These are phyloP conservation scores for Saccharomyces mikatae DNA, from an alignment of 805 yeast species.

Conservation along the genomic window DNA sequence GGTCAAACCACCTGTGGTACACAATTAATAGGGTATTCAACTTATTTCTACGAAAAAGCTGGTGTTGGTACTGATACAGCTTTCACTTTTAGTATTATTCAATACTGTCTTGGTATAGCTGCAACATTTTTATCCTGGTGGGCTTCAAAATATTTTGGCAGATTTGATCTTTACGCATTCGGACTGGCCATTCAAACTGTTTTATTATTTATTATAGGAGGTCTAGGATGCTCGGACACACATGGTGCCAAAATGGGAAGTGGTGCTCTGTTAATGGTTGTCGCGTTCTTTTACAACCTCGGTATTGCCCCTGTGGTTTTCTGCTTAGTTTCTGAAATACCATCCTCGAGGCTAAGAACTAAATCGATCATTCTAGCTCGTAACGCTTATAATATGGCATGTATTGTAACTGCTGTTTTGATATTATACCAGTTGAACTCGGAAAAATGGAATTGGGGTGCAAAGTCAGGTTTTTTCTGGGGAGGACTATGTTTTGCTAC, in stretches of 20 bases:
- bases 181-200: conserved; percentile 23
- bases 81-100: conserved; percentile 41
- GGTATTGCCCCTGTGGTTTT: conserved; percentile 39
- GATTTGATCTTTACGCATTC: conserved; percentile 9
- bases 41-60: conserved; percentile 36
- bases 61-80: conserved; percentile 35
- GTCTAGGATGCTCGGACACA: conserved; percentile 28
- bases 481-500: conserved; percentile 30
- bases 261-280: conserved; percentile 41
- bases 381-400: conserved; percentile 28
- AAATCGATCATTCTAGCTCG: conserved; percentile 38
- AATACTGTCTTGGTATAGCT: conserved; percentile 37
- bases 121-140: conserved; percentile 31
- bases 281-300: conserved; percentile 39
- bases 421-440: conserved; percentile 47
- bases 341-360: conserved; percentile 36
- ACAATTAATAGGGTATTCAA: conserved; percentile 41
- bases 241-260: conserved; percentile 35
- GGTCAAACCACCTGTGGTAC: conserved; percentile 41
- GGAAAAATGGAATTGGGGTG: conserved; percentile 38
- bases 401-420: conserved; percentile 32
- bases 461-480: conserved; percentile 44
- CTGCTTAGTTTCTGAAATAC: conserved; percentile 36
- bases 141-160: conserved; percentile 8
- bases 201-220: conserved; percentile 39